phyloP scores from a whole-genome alignment of 2,329 filamentous ascomycete genomes.

The Aspergillus ochraceus region DNA sequence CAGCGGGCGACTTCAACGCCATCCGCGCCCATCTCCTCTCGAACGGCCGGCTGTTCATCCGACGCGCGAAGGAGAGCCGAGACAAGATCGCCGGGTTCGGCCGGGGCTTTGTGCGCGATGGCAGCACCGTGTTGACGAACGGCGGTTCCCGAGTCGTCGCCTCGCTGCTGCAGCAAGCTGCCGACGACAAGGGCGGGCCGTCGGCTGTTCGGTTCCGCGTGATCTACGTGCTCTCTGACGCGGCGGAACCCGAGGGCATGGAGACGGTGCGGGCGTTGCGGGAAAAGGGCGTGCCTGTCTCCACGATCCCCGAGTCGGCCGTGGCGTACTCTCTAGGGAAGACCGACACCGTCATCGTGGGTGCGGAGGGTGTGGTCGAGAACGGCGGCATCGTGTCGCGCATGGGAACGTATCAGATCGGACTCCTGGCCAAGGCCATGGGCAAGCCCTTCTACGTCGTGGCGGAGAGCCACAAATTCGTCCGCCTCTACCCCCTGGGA shows the following conservation, averaged over 20 bases:
- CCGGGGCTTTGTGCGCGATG: conserved; percentile 74
- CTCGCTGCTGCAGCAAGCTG: conserved; percentile 71
- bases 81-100: conserved; percentile 80
- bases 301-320: conserved; percentile 73
- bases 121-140: conserved; percentile 81
- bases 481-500: conserved; percentile 77
- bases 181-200: conserved; percentile 58
- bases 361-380: conserved; percentile 82
- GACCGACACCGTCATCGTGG: conserved; percentile 68
- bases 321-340: conserved; percentile 76
- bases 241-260: conserved; percentile 61
- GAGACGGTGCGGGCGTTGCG: conserved; percentile 71
- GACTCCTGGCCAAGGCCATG: conserved; percentile 70
- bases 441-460: conserved; percentile 86
- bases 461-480: conserved; percentile 95
- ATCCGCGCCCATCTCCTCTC: conserved; percentile 79
- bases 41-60: conserved; percentile 84
- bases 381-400: conserved; percentile 91
- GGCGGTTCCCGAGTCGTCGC: conserved; percentile 84
- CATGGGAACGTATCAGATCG: conserved; percentile 84
- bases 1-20: conserved; percentile 72
- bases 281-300: conserved; percentile 74
- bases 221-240: conserved; percentile 66
- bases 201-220: conserved; percentile 74
- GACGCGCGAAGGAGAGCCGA: conserved; percentile 79